Conservation (phyloP, 1,284 basidiomycete species). For the Moesziomyces sp. region DNA sequence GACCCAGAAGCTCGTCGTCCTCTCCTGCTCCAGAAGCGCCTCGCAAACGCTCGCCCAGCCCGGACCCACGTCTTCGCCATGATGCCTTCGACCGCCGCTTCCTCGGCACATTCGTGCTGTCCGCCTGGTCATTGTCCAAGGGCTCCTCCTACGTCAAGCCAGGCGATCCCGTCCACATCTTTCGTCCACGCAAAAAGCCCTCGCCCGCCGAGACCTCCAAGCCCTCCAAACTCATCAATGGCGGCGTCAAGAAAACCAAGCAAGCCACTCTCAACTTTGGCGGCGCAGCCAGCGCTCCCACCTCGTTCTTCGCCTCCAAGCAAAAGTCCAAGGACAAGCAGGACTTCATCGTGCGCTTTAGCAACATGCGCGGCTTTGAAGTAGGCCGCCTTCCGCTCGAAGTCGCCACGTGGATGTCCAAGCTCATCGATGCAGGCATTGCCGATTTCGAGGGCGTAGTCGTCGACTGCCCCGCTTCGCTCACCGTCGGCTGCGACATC, state of each 20-base stretch:
- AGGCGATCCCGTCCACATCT: constrained; percentile 58
- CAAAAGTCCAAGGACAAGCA: constrained; percentile 50
- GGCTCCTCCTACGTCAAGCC: constrained; percentile 56
- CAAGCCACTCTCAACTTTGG: constrained; percentile 57
- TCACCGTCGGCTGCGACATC: constrained; percentile 62
- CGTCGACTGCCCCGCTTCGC: constrained; percentile 57
- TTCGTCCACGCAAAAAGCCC: constrained; percentile 52
- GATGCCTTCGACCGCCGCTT: constrained; percentile 50
- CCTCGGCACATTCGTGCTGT: constrained; percentile 63
- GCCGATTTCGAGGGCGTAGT: constrained; percentile 61
- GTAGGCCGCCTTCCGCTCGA: constrained; percentile 61
- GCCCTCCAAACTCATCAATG: constrained; percentile 23
- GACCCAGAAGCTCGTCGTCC: constrained; percentile 10
- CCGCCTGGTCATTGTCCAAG: constrained; percentile 64
- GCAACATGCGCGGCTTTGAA: constrained; percentile 63
- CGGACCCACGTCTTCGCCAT: constrained; percentile 41
- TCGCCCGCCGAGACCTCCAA: constrained; percentile 9
- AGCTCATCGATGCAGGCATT: constrained; percentile 57
- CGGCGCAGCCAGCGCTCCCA: constrained; percentile 1
- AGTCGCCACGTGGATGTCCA: constrained; percentile 63
- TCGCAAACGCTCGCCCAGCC: constrained; percentile 21
- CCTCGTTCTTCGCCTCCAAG: constrained; percentile 23
- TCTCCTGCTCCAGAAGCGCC: constrained; percentile 9
- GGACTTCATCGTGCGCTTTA: constrained; percentile 65
- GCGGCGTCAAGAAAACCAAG: constrained; percentile 31